These are phyloP conservation scores for Aegilops speltoides DNA, from an alignment of 176 grass and related monocot genomes.

Conservation along the genomic window DNA sequence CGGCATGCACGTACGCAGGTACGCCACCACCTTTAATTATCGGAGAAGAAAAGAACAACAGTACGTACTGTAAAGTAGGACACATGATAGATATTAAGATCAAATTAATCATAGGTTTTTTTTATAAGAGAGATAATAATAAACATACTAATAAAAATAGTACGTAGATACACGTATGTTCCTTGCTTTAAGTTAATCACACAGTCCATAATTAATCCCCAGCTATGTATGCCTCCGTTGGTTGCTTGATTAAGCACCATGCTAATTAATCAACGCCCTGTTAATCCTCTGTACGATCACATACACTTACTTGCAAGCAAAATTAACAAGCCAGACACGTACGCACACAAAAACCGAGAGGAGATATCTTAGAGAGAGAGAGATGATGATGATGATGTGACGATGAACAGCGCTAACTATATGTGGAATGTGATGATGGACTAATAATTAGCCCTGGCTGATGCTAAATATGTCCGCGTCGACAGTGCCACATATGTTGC, in stretches of 20 bases:
- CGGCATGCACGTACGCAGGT: background rate
- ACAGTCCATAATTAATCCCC: background rate
- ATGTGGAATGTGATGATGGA: background rate
- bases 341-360: background rate
- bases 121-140: background rate
- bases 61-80: too few relatives aligned
- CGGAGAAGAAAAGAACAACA: background rate
- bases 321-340: background rate
- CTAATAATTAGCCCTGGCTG: background rate
- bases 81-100: background rate
- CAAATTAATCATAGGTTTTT: background rate
- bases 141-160: background rate
- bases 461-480: background rate
- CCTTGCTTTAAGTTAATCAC: background rate
- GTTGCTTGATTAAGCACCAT: slow-evolving; percentile 4
- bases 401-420: background rate
- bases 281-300: background rate
- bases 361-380: background rate
- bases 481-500: slow-evolving; percentile 15
- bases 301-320: slow-evolving; percentile 28
- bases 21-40: background rate
- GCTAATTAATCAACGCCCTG: background rate
- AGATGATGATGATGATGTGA: background rate
- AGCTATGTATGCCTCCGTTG: background rate
- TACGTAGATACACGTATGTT: background rate